These are phyloP conservation scores for Sambucus nigra DNA, from an alignment of 129 eudicot species.

Conservation along the genomic window DNA sequence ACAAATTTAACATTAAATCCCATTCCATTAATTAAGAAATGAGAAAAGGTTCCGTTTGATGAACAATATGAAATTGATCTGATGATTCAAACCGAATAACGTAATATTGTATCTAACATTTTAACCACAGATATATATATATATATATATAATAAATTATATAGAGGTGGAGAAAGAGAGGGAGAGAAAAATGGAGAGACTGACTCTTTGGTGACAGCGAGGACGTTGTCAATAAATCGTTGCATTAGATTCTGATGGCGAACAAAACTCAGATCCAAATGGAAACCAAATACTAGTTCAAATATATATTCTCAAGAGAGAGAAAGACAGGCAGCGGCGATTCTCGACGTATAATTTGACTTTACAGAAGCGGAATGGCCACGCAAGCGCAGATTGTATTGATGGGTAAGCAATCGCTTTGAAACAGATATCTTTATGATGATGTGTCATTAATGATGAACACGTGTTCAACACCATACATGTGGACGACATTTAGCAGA, in stretches of 20 bases:
- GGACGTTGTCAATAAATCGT: constrained; percentile 65
- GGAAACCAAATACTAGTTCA: constrained; percentile 7
- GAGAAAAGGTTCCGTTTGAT: not conserved
- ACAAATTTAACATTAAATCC: too few species aligned
- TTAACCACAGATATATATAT: too few species aligned
- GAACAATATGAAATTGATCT: not conserved
- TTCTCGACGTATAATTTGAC: constrained; percentile 16
- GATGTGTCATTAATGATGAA: too few species aligned
- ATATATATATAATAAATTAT: not conserved
- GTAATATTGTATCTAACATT: too few species aligned
- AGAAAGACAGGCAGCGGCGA: constrained; percentile 21
- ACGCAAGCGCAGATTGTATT: too few species aligned
- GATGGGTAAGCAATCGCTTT: not conserved
- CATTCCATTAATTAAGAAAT: too few species aligned
- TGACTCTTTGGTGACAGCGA: constrained; percentile 78
- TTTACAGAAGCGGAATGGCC: not conserved
- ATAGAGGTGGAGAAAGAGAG: not conserved
- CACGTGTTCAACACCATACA: too few species aligned
- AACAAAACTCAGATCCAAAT: constrained; percentile 7
- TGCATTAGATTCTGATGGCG: constrained; percentile 35
- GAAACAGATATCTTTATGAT: too few species aligned
- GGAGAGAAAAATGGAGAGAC: constrained; percentile 14
- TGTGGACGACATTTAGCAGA: too few species aligned
- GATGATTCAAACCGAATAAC: not conserved
- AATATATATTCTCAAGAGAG: constrained; percentile 6